Evolutionary conservation across 2,329 filamentous ascomycete species (phyloP), one percentile per base, ranked within the genome.

Genomic region (Penicillium occitanis): DNA sequence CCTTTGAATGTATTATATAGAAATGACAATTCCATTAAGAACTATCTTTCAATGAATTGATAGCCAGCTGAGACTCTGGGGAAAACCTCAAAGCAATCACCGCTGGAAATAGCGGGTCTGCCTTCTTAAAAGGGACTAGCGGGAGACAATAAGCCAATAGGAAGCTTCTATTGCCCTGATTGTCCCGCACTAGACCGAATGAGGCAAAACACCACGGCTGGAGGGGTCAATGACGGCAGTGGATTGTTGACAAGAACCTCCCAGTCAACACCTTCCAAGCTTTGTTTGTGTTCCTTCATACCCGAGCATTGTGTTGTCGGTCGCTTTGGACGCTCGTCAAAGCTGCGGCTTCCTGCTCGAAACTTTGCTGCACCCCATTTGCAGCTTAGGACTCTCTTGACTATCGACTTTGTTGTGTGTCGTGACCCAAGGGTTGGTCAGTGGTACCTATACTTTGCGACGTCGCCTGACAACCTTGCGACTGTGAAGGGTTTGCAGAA

Each of bases 141-240:
- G 3, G 8, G 13, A 2, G 1, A 4, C 5, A 1, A 5, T 11
- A n/a, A 65, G 66, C 70, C 37, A 69, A 66, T 66, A 67, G 68
- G 67, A 66, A 67, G 53, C 67, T 48, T 25, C 22, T 14, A 46
- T 51, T 17, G 5, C n/a, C 22, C 33, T 5, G n/a, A 14, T 5
- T 50, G 60, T 62, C 65, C 65, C 57, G 61, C 65, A 63, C 65
- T 67, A 67, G 46, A 10, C 65, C 42, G 4, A 44, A 61, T 57
- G 22, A 19, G 65, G 33, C 13, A 51, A 55, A 22, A 8, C 33
- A 50, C 61, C 28, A 37, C 51, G 25, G 25, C 51, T 35, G 50
- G 65, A 63, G 65, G 65, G 65, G 65, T 61, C 55, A 40, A 64
- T 67, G 61, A 67, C 65, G 61, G 65, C 55, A 66, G 53, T 37